A percentile compares a stretch with the other conserved stretches of the same genome.
These are phyloP conservation scores for Venturia oleaginea DNA, from an alignment of 2,329 filamentous ascomycete species.

Conservation along the genomic window DNA sequence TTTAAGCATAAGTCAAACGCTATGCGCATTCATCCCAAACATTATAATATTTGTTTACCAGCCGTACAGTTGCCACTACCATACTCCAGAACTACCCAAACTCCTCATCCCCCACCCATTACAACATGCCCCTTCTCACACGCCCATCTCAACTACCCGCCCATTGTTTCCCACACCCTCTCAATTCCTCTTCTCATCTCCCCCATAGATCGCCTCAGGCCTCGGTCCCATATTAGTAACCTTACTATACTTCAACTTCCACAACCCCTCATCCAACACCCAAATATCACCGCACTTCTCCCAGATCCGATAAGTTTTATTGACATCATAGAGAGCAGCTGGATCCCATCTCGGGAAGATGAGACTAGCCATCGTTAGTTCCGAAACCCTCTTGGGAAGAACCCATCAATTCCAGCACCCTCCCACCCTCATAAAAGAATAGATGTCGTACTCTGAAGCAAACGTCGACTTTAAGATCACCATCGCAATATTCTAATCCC, in stretches of 20 bases:
- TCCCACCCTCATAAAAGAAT: too few relatives aligned
- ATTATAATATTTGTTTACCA: too few relatives aligned
- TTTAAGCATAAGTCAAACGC: not conserved
- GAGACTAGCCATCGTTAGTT: not conserved
- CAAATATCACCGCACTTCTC: not conserved
- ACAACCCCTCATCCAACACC: not conserved
- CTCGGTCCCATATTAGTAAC: not conserved
- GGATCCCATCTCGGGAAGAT: not conserved
- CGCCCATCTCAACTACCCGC: too few relatives aligned
- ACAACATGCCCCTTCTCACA: too few relatives aligned
- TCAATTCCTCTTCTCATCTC: not conserved
- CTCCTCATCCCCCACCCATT: not conserved
- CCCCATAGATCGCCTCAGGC: not conserved
- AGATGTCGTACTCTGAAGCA: too few relatives aligned
- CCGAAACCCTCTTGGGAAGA: too few relatives aligned
- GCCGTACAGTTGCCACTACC: too few relatives aligned
- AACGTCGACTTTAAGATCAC: not conserved
- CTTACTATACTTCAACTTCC: constrained; percentile 3
- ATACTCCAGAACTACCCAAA: not conserved
- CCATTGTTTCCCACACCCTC: not conserved
- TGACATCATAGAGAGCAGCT: not conserved
- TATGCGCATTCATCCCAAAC: not conserved
- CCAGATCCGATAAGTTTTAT: not conserved
- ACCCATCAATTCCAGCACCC: too few relatives aligned
- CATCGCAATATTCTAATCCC: too few relatives aligned